phyloP scores from a whole-genome alignment of 164 flowering plant genomes.

The Liriodendron chinense region DNA sequence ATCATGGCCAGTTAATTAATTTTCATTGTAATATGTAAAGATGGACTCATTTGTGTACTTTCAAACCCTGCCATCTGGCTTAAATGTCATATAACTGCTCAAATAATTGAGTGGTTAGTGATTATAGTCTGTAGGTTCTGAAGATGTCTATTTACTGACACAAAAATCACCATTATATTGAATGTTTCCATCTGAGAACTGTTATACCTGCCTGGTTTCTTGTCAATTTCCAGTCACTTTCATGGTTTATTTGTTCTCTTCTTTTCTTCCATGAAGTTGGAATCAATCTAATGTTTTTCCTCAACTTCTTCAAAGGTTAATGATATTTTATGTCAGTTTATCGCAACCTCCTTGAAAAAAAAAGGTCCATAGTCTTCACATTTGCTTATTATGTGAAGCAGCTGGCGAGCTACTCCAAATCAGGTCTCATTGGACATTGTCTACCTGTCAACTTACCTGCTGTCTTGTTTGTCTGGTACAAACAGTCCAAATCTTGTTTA shows the following conservation, averaged over 20 bases:
- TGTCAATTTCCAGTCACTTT: background rate
- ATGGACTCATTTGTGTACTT: background rate
- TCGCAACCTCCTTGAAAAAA: background rate
- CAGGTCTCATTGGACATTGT: background rate
- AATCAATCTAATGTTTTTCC: too few relatives aligned
- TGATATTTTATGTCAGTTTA: background rate
- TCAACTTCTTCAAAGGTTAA: background rate
- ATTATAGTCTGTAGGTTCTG: background rate
- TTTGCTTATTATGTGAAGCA: background rate
- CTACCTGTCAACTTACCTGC: background rate
- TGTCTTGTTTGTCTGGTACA: background rate
- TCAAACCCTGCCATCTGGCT: background rate
- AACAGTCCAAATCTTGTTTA: background rate
- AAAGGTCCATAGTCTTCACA: background rate
- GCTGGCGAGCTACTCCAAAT: background rate
- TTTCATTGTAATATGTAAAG: background rate
- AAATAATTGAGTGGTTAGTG: background rate
- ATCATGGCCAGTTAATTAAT: background rate
- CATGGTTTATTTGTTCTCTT: background rate
- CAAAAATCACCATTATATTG: too few relatives aligned
- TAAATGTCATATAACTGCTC: background rate
- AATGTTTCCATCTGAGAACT: background rate
- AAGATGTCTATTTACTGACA: too few relatives aligned
- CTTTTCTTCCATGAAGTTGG: too few relatives aligned
- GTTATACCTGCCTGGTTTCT: background rate